Evolutionary conservation across 495 filamentous ascomycete species (phyloP), one percentile per base, ranked within the genome.

Genomic region (Amorphotheca resinae): DNA sequence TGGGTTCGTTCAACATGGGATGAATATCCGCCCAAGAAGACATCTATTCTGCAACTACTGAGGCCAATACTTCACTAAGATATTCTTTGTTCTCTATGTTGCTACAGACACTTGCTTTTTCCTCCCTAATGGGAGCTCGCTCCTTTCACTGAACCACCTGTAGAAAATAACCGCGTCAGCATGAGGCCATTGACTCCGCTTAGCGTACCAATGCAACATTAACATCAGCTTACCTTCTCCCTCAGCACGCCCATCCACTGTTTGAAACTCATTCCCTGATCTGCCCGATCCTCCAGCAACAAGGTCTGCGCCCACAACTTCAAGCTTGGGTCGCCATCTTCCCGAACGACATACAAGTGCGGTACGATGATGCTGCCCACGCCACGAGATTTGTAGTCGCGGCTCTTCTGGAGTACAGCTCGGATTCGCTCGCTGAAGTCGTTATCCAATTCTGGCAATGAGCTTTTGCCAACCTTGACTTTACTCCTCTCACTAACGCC

Each of bases 261-360:
- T 58, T 75, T 75, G 55, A 91, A 74, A 54, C 93, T 94, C 59
- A 88, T 76, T 16, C 87, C 79, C 65, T 93, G 86, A 57, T 98
- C 91, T 32, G 93, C 85, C 45, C 89, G 73, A 62, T 98, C 91
- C 64, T 98, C 91, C 38, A 98, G 80, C 59, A 96, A 65, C 67
- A 95, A 72, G 33, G 93, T 94, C 71, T 91, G 86, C 20, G 91
- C 91, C 91, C 91, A 98, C 47, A 98, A 65, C 58, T 88, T 87
- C 62, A 98, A 68, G 39, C 84, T 86, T 17, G 91, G 91, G 66
- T 98, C 91, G 22, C 91, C 91, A 53, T 96, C 91, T 59, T 95
- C 87, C 49, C 87, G 77, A 38, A 98, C 82, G 50, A 96, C 74
- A 54, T 96, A 96, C 42, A 98, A 67, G 54, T 93, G 84, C 21